A percentile compares a stretch with the other conserved stretches of the same genome.
Conservation (phyloP, 1,284 basidiomycete genomes). For the Heterobasidion irregulare region DNA sequence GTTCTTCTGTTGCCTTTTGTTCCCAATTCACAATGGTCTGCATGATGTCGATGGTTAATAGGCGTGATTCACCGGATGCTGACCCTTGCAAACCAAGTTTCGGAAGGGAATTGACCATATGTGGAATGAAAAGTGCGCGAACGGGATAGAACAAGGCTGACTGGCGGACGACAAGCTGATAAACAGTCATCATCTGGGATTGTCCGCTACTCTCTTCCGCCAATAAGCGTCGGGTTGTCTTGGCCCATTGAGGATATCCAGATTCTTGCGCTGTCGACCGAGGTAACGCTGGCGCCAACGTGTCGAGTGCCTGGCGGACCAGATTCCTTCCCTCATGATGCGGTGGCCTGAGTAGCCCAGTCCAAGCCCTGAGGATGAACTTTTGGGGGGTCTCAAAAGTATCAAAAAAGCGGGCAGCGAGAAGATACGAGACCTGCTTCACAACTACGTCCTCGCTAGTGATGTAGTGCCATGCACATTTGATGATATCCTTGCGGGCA, state of each 20-base stretch:
- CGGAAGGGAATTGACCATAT: slow-evolving; percentile 86
- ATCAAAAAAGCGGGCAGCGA: slow-evolving; percentile 92
- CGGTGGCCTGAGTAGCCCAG: slow-evolving; percentile 81
- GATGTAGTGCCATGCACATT: slow-evolving; percentile 90
- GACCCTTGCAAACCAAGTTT: slow-evolving; percentile 80
- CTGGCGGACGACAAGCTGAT: slow-evolving; percentile 90
- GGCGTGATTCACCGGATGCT: slow-evolving; percentile 75
- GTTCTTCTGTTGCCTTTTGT: slow-evolving; percentile 39
- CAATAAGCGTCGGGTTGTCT: slow-evolving; percentile 80
- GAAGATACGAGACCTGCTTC: slow-evolving; percentile 90
- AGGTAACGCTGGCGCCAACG: slow-evolving; percentile 84
- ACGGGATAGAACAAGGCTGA: slow-evolving; percentile 91
- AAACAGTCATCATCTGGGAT: slow-evolving; percentile 82
- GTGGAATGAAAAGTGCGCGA: slow-evolving; percentile 91
- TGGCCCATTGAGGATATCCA: slow-evolving; percentile 83
- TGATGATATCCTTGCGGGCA: slow-evolving; percentile 91
- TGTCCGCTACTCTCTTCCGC: slow-evolving; percentile 85
- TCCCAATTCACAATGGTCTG: slow-evolving; percentile 90
- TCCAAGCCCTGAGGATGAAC: slow-evolving; percentile 93
- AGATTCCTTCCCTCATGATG: slow-evolving; percentile 77
- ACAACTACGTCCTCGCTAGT: slow-evolving; percentile 84
- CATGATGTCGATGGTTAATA: slow-evolving; percentile 76
- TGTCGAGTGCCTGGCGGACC: slow-evolving; percentile 85
- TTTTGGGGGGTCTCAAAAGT: slow-evolving; percentile 89
- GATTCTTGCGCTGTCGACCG: slow-evolving; percentile 44